Conservation (phyloP, 1,284 basidiomycete species). For the Heterobasidion parviporum region DNA sequence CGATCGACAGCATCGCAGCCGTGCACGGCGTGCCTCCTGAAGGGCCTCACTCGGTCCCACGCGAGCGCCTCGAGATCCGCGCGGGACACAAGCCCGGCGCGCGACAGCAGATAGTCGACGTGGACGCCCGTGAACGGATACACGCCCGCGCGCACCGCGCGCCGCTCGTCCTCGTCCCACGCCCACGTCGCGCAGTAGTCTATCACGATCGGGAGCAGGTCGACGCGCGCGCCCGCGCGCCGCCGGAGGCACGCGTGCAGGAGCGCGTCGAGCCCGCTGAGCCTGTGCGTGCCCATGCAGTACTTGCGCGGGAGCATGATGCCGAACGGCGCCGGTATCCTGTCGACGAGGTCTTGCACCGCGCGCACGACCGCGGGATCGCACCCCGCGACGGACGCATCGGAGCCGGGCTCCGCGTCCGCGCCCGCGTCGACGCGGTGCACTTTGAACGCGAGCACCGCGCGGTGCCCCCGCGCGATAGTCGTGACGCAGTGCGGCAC, state of each 20-base stretch:
- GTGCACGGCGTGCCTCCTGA: neutral
- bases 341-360: constrained; percentile 7
- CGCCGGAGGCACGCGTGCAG: constrained; percentile 12
- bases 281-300: constrained; percentile 14
- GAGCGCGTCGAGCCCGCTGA: constrained; percentile 19
- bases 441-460: constrained; percentile 24
- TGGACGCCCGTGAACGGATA: constrained; percentile 20
- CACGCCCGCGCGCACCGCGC: constrained; percentile 8
- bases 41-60: neutral
- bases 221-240: constrained; percentile 10
- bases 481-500: constrained; percentile 21
- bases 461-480: constrained; percentile 16
- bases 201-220: constrained; percentile 20
- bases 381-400: neutral
- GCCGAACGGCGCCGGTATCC: constrained; percentile 17
- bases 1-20: too few relatives aligned
- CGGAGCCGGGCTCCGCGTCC: neutral
- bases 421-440: constrained; percentile 12
- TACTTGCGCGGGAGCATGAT: constrained; percentile 21
- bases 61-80: constrained; percentile 5
- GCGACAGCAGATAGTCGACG: constrained; percentile 13
- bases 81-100: neutral
- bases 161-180: constrained; percentile 1
- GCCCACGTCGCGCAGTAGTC: constrained; percentile 3
- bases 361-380: too few relatives aligned